A percentile compares a stretch with the other conserved stretches of the same genome.
Conservation (phyloP, 192 early-diverging fungal species). For the Gryganskiella cystojenkinii region DNA sequence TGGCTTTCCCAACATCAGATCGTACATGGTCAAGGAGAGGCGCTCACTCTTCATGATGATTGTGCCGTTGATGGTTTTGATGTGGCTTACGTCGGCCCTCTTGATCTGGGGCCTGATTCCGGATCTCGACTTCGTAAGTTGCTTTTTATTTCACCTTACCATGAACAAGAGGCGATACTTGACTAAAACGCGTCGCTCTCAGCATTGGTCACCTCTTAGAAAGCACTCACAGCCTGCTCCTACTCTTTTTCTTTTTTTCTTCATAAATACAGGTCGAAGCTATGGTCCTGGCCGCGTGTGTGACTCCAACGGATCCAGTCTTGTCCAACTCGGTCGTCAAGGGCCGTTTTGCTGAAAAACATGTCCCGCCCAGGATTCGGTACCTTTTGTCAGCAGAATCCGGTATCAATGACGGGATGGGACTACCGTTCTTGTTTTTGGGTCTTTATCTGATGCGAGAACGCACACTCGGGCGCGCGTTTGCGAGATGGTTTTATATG, state of each 20-base stretch:
- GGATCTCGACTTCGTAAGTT: conserved; percentile 58
- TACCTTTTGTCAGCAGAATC: conserved; percentile 80
- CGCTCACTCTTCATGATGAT: conserved; percentile 73
- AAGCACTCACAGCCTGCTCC: neutral
- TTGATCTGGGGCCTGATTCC: conserved; percentile 69
- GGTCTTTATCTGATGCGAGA: conserved; percentile 73
- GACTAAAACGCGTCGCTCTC: too few relatives aligned
- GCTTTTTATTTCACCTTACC: conserved; percentile 8
- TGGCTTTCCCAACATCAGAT: conserved; percentile 39
- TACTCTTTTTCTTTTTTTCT: neutral
- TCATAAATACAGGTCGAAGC: conserved; percentile 62
- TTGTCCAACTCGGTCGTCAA: conserved; percentile 92
- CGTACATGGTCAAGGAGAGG: conserved; percentile 76
- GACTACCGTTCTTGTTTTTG: conserved; percentile 82
- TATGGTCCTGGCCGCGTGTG: conserved; percentile 83
- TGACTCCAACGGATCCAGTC: conserved; percentile 95
- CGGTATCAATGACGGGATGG: conserved; percentile 91
- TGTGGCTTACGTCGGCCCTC: conserved; percentile 80
- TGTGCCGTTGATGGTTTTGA: conserved; percentile 81
- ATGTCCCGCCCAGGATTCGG: conserved; percentile 77
- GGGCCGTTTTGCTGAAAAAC: conserved; percentile 89
- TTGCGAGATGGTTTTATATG: conserved; percentile 79
- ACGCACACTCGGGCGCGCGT: conserved; percentile 61
- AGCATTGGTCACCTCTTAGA: neutral
- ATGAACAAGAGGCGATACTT: too few relatives aligned